A percentile compares a stretch with the other conserved stretches of the same genome.
Evolutionary conservation across 2,329 filamentous ascomycete genomes (phyloP).

Genomic region (Nigrograna mackinnonii): DNA sequence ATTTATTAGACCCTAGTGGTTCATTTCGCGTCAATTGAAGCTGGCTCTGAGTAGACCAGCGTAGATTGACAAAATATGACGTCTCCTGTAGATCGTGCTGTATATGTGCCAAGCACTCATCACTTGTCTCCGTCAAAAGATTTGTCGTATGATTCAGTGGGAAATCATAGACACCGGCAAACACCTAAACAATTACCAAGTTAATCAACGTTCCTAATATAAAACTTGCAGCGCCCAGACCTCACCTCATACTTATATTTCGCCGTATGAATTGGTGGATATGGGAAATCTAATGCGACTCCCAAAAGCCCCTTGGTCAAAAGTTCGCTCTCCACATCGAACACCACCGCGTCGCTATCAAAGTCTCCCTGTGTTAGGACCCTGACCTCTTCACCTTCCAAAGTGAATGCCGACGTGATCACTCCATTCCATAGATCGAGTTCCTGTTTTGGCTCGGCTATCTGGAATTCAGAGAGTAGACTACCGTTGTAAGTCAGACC

Average conservation of each 20-base stretch:
- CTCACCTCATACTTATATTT: slow-evolving; percentile 27
- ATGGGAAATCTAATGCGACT: slow-evolving; percentile 57
- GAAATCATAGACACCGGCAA: slow-evolving; percentile 55
- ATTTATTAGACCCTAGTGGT: background rate
- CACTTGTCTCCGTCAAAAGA: slow-evolving; percentile 32
- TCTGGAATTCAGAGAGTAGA: slow-evolving; percentile 16
- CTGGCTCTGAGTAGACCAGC: background rate
- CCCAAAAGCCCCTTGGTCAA: slow-evolving; percentile 43
- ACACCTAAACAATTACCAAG: too few species aligned
- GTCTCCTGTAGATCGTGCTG: background rate
- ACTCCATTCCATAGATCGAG: slow-evolving; percentile 55
- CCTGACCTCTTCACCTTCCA: slow-evolving; percentile 42
- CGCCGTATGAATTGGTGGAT: slow-evolving; percentile 41
- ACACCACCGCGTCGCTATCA: background rate
- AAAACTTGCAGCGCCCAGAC: too few species aligned
- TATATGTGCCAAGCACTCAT: background rate
- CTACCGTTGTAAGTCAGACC: slow-evolving; percentile 48
- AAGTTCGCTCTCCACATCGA: slow-evolving; percentile 37
- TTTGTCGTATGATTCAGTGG: slow-evolving; percentile 49
- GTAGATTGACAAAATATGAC: background rate
- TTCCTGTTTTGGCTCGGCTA: slow-evolving; percentile 35
- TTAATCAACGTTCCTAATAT: too few species aligned
- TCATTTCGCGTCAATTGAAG: background rate
- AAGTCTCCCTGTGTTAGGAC: slow-evolving; percentile 51
- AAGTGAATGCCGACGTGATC: slow-evolving; percentile 49